phyloP scores from a whole-genome alignment of 495 filamentous ascomycete species.

The Chaetomium cochliodes region DNA sequence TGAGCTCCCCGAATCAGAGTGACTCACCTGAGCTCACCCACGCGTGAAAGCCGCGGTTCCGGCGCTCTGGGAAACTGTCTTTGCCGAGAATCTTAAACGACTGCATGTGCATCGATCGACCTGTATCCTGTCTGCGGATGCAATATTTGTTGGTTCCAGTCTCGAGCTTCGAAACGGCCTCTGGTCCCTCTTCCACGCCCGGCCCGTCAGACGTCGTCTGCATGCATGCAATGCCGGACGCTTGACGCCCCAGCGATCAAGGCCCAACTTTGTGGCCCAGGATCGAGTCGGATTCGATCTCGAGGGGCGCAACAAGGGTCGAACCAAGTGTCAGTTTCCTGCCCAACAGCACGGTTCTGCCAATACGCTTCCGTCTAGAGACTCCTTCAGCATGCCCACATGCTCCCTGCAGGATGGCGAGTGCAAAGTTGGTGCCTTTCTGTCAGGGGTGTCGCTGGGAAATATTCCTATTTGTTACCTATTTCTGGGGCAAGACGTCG shows the following conservation, averaged over 20 bases:
- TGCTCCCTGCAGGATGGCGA: conserved; percentile 20
- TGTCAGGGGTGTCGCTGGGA: conserved; percentile 5
- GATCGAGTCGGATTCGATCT: conserved; percentile 29
- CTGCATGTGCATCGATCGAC: conserved; percentile 16
- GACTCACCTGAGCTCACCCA: conserved; percentile 29
- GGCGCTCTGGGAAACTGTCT: conserved; percentile 19
- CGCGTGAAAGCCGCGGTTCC: conserved; percentile 24
- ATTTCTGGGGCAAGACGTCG: conserved; percentile 21
- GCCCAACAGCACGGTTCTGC: conserved; percentile 31
- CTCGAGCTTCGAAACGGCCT: conserved; percentile 8
- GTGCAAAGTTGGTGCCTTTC: conserved; percentile 19
- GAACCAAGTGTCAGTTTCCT: conserved; percentile 27
- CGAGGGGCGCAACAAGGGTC: conserved; percentile 19
- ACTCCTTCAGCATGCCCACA: conserved; percentile 15
- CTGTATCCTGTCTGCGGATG: neutral
- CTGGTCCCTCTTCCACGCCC: conserved; percentile 9
- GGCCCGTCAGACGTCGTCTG: conserved; percentile 25
- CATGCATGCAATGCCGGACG: conserved; percentile 24
- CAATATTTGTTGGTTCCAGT: conserved; percentile 20
- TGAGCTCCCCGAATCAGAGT: conserved; percentile 17
- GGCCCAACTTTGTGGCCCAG: conserved; percentile 29
- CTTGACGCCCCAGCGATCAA: conserved; percentile 20
- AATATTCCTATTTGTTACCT: conserved; percentile 20
- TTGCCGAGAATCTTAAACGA: conserved; percentile 14
- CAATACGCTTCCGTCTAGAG: conserved; percentile 23